Conservation (phyloP, 2,329 filamentous ascomycete genomes). For the Byssoonygena ceratinophila region DNA sequence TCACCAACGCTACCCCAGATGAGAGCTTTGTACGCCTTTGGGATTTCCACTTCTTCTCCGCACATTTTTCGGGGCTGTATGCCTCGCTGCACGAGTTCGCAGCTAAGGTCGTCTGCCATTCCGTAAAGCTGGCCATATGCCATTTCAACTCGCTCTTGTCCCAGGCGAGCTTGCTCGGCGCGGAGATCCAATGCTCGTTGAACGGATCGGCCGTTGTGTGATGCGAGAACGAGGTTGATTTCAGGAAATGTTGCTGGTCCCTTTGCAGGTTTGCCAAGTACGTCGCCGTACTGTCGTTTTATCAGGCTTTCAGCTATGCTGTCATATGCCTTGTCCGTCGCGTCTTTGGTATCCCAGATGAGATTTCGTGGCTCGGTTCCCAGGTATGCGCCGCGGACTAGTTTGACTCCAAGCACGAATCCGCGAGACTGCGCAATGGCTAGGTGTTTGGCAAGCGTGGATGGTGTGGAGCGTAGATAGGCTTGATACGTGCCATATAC, state of each 20-base stretch:
- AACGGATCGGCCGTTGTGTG: constrained; percentile 69
- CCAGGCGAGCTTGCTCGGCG: constrained; percentile 33
- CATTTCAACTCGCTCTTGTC: constrained; percentile 37
- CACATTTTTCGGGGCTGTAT: constrained; percentile 19
- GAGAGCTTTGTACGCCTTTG: constrained; percentile 45
- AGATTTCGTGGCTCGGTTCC: constrained; percentile 57
- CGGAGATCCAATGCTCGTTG: constrained; percentile 41
- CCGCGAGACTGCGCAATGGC: constrained; percentile 46
- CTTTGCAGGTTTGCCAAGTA: constrained; percentile 34
- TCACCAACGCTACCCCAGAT: constrained; percentile 52
- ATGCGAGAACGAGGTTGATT: constrained; percentile 60
- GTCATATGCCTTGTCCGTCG: constrained; percentile 63
- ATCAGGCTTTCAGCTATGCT: constrained; percentile 57
- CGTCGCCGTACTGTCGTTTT: constrained; percentile 46
- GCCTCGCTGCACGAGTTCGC: constrained; percentile 34
- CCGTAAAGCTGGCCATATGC: constrained; percentile 48
- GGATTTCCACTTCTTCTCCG: constrained; percentile 26
- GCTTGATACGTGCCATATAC: constrained; percentile 72
- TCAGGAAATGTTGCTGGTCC: constrained; percentile 39
- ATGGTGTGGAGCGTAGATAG: constrained; percentile 55
- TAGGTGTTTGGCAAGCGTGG: constrained; percentile 51
- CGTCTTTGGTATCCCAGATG: constrained; percentile 58
- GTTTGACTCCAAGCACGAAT: constrained; percentile 60
- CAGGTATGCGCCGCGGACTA: constrained; percentile 64
- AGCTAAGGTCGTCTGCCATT: constrained; percentile 51